Conservation (phyloP, 2,329 filamentous ascomycete species). For the Xylaria sp. region DNA sequence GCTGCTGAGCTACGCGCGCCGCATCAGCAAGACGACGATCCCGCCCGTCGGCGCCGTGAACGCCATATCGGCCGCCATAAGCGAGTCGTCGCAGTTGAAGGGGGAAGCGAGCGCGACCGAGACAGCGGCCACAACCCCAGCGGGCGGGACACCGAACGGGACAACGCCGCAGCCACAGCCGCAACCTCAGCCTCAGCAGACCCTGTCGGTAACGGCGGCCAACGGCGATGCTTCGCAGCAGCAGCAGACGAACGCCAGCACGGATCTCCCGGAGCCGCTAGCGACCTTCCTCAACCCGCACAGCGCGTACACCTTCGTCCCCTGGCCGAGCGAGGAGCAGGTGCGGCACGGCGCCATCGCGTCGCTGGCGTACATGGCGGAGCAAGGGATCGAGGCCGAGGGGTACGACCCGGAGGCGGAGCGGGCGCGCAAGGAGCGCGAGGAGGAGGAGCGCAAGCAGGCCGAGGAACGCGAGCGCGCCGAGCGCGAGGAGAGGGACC, state of each 20-base stretch:
- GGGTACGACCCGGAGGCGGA: slow-evolving; percentile 68
- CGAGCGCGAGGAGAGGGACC: slow-evolving; percentile 59
- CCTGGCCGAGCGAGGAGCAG: slow-evolving; percentile 78
- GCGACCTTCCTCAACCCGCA: slow-evolving; percentile 65
- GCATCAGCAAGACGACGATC: slow-evolving; percentile 82
- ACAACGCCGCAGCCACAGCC: slow-evolving; percentile 4
- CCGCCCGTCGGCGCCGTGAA: slow-evolving; percentile 68
- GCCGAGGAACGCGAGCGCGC: slow-evolving; percentile 59
- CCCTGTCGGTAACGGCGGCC: neutral
- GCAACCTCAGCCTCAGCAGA: neutral
- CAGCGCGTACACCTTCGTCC: slow-evolving; percentile 71
- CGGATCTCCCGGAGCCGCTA: slow-evolving; percentile 59
- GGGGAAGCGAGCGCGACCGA: slow-evolving; percentile 42
- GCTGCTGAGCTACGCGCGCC: slow-evolving; percentile 79
- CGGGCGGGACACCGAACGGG: slow-evolving; percentile 44
- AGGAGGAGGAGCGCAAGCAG: slow-evolving; percentile 60
- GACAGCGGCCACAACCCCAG: slow-evolving; percentile 44
- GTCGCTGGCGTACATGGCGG: slow-evolving; percentile 68
- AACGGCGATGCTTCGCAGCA: slow-evolving; percentile 44
- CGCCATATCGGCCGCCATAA: slow-evolving; percentile 50
- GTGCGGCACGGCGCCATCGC: slow-evolving; percentile 76
- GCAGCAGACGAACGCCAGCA: slow-evolving; percentile 35
- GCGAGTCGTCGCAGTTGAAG: slow-evolving; percentile 26
- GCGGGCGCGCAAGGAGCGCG: slow-evolving; percentile 59
- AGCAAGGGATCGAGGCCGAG: slow-evolving; percentile 70